Evolutionary conservation across 1,284 basidiomycete species (phyloP).

Genomic region (Farysia itapuensis): DNA sequence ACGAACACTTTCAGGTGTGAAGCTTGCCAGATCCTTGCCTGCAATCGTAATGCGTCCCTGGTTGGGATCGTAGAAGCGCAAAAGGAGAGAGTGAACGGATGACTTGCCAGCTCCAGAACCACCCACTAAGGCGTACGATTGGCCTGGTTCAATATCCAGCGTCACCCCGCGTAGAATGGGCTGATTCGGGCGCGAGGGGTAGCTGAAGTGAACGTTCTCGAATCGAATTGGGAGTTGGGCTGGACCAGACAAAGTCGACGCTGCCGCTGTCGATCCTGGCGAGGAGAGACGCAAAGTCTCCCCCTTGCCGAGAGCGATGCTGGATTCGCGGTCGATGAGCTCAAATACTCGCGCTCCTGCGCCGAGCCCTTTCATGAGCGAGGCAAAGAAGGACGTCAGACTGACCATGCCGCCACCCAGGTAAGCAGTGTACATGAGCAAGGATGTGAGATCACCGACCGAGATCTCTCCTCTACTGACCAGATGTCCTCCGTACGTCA

Average conservation of each 20-base stretch:
- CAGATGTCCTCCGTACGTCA: constrained; percentile 91
- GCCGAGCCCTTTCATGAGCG: constrained; percentile 73
- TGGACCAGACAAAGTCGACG: not conserved
- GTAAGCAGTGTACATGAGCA: constrained; percentile 90
- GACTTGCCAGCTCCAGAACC: constrained; percentile 68
- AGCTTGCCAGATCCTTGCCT: constrained; percentile 84
- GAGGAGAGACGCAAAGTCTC: constrained; percentile 7
- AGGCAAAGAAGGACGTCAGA: constrained; percentile 62
- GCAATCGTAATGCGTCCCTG: constrained; percentile 79
- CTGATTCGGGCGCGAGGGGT: constrained; percentile 58
- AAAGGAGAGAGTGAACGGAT: constrained; percentile 81
- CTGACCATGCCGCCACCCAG: constrained; percentile 68
- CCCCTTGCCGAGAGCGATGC: constrained; percentile 42
- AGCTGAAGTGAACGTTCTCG: constrained; percentile 61
- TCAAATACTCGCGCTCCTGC: constrained; percentile 91
- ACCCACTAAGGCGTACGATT: constrained; percentile 60
- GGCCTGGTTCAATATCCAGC: constrained; percentile 56
- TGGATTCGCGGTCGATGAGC: constrained; percentile 70
- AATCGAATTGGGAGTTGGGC: constrained; percentile 57
- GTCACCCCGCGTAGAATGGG: constrained; percentile 60
- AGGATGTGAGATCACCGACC: constrained; percentile 64
- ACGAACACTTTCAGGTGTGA: constrained; percentile 65
- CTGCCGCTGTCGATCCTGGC: not conserved
- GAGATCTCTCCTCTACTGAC: constrained; percentile 84
- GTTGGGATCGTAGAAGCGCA: constrained; percentile 90